Conservation (phyloP, 2,329 filamentous ascomycete genomes). For the Alternaria incomplexa region DNA sequence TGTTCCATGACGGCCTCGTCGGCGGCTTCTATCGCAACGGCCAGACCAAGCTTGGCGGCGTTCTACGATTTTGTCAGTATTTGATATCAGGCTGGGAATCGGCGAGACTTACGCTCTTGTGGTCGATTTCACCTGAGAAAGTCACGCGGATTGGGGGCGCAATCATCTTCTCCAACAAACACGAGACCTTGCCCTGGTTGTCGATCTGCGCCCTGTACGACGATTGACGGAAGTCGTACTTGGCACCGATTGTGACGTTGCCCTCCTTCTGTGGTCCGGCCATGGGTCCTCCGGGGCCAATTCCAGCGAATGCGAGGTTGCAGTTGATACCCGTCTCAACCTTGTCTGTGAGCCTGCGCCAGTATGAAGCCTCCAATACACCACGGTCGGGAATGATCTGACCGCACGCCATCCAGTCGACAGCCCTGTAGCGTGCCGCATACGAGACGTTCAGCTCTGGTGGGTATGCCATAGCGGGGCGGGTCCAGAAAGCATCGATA, state of each 20-base stretch:
- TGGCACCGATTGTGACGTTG: conserved; percentile 87
- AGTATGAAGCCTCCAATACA: conserved; percentile 84
- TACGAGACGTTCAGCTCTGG: conserved; percentile 94
- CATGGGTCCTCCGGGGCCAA: conserved; percentile 67
- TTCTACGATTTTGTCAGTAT: conserved; percentile 64
- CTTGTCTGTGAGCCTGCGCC: conserved; percentile 89
- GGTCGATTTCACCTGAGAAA: conserved; percentile 95
- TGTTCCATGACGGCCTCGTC: conserved; percentile 51
- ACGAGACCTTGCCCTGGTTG: conserved; percentile 91
- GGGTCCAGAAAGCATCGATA: conserved; percentile 93
- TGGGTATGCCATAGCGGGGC: conserved; percentile 78
- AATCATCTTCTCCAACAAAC: conserved; percentile 93
- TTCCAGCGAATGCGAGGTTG: conserved; percentile 78
- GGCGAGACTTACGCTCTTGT: conserved; percentile 78
- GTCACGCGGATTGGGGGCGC: conserved; percentile 91
- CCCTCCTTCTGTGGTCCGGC: conserved; percentile 81
- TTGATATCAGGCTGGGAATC: not conserved
- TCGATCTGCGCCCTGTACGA: conserved; percentile 96
- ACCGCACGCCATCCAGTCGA: conserved; percentile 90
- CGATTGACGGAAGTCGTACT: conserved; percentile 97
- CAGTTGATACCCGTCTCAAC: conserved; percentile 96
- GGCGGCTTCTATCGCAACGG: conserved; percentile 69
- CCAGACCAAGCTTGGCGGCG: conserved; percentile 92
- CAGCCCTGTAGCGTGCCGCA: conserved; percentile 86
- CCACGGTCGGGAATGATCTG: conserved; percentile 89